Evolutionary conservation across 2,329 filamentous ascomycete species (phyloP).

Genomic region (Pseudopithomyces maydicus): DNA sequence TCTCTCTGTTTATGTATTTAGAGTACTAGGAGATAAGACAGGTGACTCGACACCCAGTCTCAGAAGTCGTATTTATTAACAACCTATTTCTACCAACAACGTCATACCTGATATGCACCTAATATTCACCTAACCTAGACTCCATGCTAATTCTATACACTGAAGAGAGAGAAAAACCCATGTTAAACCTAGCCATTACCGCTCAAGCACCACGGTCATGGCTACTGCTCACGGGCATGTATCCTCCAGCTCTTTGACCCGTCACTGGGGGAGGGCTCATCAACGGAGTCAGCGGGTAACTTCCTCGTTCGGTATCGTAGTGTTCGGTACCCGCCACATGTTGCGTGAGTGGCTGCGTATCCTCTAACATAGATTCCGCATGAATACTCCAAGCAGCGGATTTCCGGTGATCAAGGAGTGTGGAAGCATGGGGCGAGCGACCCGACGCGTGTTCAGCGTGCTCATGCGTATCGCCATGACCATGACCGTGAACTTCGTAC

Average conservation of each 20-base stretch:
- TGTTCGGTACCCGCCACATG: slow-evolving; percentile 21
- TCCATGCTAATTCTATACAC: not conserved
- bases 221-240: slow-evolving; percentile 23
- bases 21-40: too few relatives aligned
- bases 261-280: slow-evolving; percentile 17
- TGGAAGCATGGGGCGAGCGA: slow-evolving; percentile 16
- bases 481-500: slow-evolving; percentile 22
- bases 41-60: too few relatives aligned
- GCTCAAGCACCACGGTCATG: slow-evolving; percentile 22
- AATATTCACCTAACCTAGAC: too few relatives aligned
- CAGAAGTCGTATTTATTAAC: too few relatives aligned
- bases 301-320: slow-evolving; percentile 11
- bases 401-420: slow-evolving; percentile 23
- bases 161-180: not conserved
- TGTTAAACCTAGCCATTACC: not conserved
- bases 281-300: slow-evolving; percentile 23
- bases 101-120: not conserved
- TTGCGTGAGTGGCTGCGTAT: slow-evolving; percentile 17
- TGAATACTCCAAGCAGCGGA: slow-evolving; percentile 28
- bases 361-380: slow-evolving; percentile 16
- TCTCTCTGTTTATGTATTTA: too few relatives aligned
- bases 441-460: slow-evolving; percentile 13
- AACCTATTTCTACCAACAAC: not conserved
- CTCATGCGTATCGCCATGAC: slow-evolving; percentile 21
- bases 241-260: slow-evolving; percentile 15